Conservation (phyloP, 2,329 filamentous ascomycete genomes). For the Keithomyces neogunnii region DNA sequence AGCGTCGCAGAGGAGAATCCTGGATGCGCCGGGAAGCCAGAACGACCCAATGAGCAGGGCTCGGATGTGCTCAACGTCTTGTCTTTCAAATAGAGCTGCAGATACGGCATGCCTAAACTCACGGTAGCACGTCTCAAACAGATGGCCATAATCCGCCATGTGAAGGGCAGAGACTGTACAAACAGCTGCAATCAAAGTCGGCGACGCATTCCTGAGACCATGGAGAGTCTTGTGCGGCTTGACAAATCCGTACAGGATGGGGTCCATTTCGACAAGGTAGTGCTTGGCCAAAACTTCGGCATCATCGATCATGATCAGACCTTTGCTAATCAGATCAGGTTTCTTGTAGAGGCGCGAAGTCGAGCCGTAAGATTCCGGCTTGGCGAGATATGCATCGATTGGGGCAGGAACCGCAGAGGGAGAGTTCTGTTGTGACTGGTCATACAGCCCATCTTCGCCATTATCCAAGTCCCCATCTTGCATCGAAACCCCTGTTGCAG, state of each 20-base stretch:
- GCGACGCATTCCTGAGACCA: slow-evolving; percentile 12
- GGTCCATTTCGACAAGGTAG: slow-evolving; percentile 13
- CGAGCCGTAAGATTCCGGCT: neutral
- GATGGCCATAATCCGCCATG: slow-evolving; percentile 9
- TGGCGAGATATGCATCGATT: slow-evolving; percentile 1
- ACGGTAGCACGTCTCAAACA: slow-evolving; percentile 2
- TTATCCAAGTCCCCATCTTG: neutral
- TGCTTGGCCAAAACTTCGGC: slow-evolving; percentile 14
- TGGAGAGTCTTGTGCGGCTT: slow-evolving; percentile 11
- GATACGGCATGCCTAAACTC: slow-evolving; percentile 1
- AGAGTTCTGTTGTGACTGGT: neutral
- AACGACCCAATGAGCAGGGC: slow-evolving; percentile 29
- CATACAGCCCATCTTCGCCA: neutral
- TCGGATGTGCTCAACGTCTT: slow-evolving; percentile 25
- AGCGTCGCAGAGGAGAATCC: slow-evolving; percentile 28
- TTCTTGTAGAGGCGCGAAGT: neutral
- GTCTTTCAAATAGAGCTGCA: slow-evolving; percentile 15
- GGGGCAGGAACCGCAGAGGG: neutral
- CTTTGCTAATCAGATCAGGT: slow-evolving; percentile 14
- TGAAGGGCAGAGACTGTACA: slow-evolving; percentile 15
- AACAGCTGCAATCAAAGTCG: slow-evolving; percentile 12
- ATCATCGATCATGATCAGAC: slow-evolving; percentile 9
- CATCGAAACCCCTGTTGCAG: neutral
- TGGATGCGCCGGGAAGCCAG: slow-evolving; percentile 29
- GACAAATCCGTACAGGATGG: slow-evolving; percentile 13